Evolutionary conservation across 345 rosid genomes (phyloP).

Genomic region (Mercurialis annua): DNA sequence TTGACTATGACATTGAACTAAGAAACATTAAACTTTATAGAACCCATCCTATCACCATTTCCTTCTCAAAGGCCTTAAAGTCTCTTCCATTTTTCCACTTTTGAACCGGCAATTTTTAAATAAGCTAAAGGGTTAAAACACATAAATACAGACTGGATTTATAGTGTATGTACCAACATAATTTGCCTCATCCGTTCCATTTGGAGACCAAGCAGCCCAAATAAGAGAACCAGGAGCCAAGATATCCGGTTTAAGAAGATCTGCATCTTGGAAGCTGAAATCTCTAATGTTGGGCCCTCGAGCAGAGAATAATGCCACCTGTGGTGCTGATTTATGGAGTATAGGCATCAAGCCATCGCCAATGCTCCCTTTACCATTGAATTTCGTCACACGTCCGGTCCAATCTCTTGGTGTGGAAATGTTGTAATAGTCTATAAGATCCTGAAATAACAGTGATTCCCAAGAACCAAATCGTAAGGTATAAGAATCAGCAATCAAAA

Average conservation of each 20-base stretch:
- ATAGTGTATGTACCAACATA: conserved; percentile 54
- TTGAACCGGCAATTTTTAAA: background rate
- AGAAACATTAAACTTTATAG: background rate
- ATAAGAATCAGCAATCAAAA: conserved; percentile 14
- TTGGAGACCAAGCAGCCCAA: conserved; percentile 99
- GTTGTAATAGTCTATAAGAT: conserved; percentile 91
- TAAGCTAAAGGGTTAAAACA: background rate
- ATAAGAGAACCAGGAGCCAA: conserved; percentile 95
- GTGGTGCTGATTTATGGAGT: conserved; percentile 97
- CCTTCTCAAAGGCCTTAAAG: background rate
- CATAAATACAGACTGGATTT: background rate
- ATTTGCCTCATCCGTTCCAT: conserved; percentile 96
- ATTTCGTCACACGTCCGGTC: conserved; percentile 88
- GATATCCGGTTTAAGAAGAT: conserved; percentile 97
- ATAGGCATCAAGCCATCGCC: conserved; percentile 92
- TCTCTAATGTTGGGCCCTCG: conserved; percentile 95
- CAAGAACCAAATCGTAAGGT: conserved; percentile 10
- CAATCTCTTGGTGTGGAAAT: conserved; percentile 87
- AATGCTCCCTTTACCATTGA: conserved; percentile 83
- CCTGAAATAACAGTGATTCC: conserved; percentile 39
- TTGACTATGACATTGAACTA: background rate
- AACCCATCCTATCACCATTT: background rate
- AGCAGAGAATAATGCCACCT: conserved; percentile 93
- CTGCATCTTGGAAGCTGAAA: conserved; percentile 93
- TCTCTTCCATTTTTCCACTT: background rate